A percentile compares a stretch with the other conserved stretches of the same genome.
These are phyloP conservation scores for Trichophyton benhamiae DNA, from an alignment of 2,329 filamentous ascomycete genomes.

Conservation along the genomic window DNA sequence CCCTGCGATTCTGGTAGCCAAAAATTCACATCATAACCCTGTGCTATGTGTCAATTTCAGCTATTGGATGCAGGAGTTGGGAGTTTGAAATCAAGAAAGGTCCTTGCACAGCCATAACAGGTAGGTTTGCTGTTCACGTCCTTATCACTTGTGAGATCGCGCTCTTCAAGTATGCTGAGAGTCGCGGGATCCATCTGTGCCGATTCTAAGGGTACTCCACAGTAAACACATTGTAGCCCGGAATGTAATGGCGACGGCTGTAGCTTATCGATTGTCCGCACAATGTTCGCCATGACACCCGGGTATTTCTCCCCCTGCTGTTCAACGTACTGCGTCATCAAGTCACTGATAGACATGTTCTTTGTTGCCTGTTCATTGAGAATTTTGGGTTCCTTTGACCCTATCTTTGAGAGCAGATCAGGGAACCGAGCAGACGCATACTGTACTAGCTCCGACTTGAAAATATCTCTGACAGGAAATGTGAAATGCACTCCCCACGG, in stretches of 20 bases:
- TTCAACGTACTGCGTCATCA: slow-evolving; percentile 80
- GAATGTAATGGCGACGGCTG: slow-evolving; percentile 31
- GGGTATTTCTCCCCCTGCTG: slow-evolving; percentile 77
- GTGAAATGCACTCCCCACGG: slow-evolving; percentile 51
- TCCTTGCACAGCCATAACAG: slow-evolving; percentile 35
- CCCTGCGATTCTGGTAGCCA: not conserved
- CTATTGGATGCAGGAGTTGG: not conserved
- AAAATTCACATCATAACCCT: not conserved
- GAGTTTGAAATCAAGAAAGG: slow-evolving; percentile 9
- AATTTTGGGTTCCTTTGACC: slow-evolving; percentile 28
- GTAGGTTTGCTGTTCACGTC: slow-evolving; percentile 34
- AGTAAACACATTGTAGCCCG: slow-evolving; percentile 48
- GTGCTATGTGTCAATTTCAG: not conserved
- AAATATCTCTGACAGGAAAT: slow-evolving; percentile 73
- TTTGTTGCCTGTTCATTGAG: slow-evolving; percentile 24
- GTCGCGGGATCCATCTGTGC: slow-evolving; percentile 45
- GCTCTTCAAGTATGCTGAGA: slow-evolving; percentile 30
- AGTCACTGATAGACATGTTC: slow-evolving; percentile 75
- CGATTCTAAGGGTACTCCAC: slow-evolving; percentile 54
- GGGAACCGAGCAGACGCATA: slow-evolving; percentile 49
- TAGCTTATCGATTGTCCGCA: slow-evolving; percentile 78
- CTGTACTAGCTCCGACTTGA: slow-evolving; percentile 63
- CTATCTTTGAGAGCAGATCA: slow-evolving; percentile 37
- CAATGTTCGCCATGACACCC: slow-evolving; percentile 88
- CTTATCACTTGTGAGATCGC: slow-evolving; percentile 11